phyloP scores from a whole-genome alignment of 176 grass and related monocot species.

The Urochloa ruziziensis region DNA sequence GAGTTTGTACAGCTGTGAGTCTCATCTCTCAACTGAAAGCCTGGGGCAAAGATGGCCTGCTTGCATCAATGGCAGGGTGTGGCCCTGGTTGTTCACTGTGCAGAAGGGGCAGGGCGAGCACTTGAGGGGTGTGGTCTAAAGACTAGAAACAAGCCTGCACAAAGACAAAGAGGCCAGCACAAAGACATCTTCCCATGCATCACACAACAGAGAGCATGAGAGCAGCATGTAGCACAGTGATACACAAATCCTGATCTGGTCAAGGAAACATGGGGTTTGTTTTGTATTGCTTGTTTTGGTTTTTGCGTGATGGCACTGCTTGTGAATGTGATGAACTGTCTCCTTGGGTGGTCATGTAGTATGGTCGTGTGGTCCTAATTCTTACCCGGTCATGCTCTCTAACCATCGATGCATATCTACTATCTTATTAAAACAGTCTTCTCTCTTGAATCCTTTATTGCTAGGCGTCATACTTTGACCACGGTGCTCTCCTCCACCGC shows the following conservation, averaged over 20 bases:
- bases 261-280: slow-evolving; percentile 47
- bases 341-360: slow-evolving; percentile 11
- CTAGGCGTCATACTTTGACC: too few relatives aligned
- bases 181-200: slow-evolving; percentile 48
- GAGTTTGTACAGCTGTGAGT: slow-evolving; percentile 50
- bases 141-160: slow-evolving; percentile 36
- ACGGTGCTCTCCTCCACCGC: too few relatives aligned
- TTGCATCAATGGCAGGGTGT: slow-evolving; percentile 45
- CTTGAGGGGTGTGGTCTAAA: slow-evolving; percentile 37
- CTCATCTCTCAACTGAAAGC: slow-evolving; percentile 40
- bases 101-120: background rate
- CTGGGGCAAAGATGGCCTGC: slow-evolving; percentile 39
- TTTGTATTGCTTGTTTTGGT: slow-evolving; percentile 38
- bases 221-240: background rate
- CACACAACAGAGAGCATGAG: slow-evolving; percentile 15
- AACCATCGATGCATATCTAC: background rate
- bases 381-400: background rate
- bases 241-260: slow-evolving; percentile 48
- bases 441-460: too few relatives aligned
- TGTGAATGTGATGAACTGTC: slow-evolving; percentile 36
- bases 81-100: slow-evolving; percentile 27
- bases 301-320: slow-evolving; percentile 6
- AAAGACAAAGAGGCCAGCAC: slow-evolving; percentile 54
- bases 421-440: too few relatives aligned
- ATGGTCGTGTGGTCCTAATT: background rate